Base-by-base conservation (phyloP, 306 rosid species). In the Sicyos edulis region DNA sequence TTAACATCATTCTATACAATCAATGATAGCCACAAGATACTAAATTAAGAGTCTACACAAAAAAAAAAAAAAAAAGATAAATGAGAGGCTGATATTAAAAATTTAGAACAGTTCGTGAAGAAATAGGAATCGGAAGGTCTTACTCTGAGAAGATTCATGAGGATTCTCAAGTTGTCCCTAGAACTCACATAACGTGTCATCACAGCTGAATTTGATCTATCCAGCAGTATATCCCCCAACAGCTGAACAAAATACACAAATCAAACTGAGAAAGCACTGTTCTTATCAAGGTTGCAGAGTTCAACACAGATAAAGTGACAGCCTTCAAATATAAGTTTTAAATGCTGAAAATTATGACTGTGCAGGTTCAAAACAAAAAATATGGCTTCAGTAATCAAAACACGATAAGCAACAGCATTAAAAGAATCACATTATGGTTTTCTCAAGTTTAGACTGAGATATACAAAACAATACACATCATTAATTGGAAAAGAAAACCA, bases 171-270 rank as follows among this genome's bases (percentile, higher is more conserved):
- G 82, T 93, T 93, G 77, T 93, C 99, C 78, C 93, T 93, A 76
- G 99, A 91, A 90, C 97, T 93, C 83, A 88, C 99, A 60, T 93
- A 93, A 76, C 86, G 90, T 29, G 99, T 93, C 99, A 93, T 93
- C 50, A 93, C 89, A 45, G 88, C 88, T 71, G 99, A 93, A 83
- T 93, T 93, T 32, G 99, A 88, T 59, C 99, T 89, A 79, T 93
- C 99, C 70, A 93, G 91, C 64, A 93, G 81, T 67, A 93, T 91
- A 78, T 93, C 99, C 75, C 96, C 99, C 83, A 93, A 86, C 79
- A 93, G 85, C 99, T 93, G 93, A 52, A 75, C 81, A 56, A 72
- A 26, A 74, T 40, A 21, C 8, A 20, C 6, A 72, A 72, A 55
- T 21, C 26, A 15, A 12, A n/a, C 22, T 19, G 50, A 72, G 42